Percentiles rank a stretch among this genome's conserved stretches.
These are phyloP conservation scores for Penicillium desertorum DNA, from an alignment of 495 filamentous ascomycete species.

Conservation along the genomic window DNA sequence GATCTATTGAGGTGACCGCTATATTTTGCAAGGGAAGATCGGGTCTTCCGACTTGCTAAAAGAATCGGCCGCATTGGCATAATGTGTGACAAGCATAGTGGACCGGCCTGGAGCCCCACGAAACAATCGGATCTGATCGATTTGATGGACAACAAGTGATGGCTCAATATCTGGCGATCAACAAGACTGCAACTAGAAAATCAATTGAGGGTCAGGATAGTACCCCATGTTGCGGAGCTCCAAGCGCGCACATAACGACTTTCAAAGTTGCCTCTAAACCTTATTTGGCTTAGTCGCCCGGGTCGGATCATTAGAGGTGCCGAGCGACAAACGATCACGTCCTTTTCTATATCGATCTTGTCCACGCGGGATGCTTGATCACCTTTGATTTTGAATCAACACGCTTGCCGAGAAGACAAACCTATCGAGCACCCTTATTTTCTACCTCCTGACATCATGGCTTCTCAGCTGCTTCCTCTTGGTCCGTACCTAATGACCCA, in stretches of 20 bases:
- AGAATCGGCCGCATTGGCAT: slow-evolving; percentile 26
- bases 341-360: slow-evolving; percentile 28
- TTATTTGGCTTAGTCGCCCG: slow-evolving; percentile 16
- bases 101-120: not conserved
- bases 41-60: slow-evolving; percentile 25
- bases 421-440: not conserved
- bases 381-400: not conserved
- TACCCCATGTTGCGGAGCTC: slow-evolving; percentile 6
- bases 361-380: slow-evolving; percentile 1
- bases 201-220: not conserved
- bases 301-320: slow-evolving; percentile 19
- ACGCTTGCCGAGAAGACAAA: not conserved
- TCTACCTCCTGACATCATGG: slow-evolving; percentile 48
- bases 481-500: slow-evolving; percentile 45
- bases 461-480: slow-evolving; percentile 76
- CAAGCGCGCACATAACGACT: slow-evolving; percentile 1
- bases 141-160: not conserved
- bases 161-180: not conserved
- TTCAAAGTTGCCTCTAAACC: slow-evolving; percentile 2
- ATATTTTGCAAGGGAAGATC: slow-evolving; percentile 11
- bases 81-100: slow-evolving; percentile 27
- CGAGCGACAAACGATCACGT: slow-evolving; percentile 21
- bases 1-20: slow-evolving; percentile 3
- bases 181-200: not conserved
- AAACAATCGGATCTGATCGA: not conserved